Conservation (phyloP, 2,329 filamentous ascomycete genomes). For the Aspergillaceae sp. region DNA sequence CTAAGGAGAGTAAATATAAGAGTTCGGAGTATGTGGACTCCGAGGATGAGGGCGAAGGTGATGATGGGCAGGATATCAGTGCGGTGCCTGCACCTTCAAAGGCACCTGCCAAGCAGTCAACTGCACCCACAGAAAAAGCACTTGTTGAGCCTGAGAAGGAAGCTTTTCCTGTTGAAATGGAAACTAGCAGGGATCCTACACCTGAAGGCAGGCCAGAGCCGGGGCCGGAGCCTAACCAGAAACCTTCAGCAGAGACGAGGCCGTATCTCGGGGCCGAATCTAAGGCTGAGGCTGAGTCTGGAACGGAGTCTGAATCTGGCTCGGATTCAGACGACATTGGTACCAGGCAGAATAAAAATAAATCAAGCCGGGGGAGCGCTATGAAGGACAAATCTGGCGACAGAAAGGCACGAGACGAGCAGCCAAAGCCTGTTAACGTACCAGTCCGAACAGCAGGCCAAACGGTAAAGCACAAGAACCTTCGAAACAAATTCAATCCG, state of each 20-base stretch:
- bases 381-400: no score
- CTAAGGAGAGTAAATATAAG: conserved; percentile 2
- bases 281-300: background rate
- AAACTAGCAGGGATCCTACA: background rate
- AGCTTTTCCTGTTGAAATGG: background rate
- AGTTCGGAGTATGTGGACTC: conserved; percentile 8
- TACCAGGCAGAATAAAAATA: no score
- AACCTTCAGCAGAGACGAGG: no score
- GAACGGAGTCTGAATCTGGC: background rate
- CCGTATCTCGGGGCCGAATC: background rate
- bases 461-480: no score
- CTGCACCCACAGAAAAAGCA: background rate
- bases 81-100: background rate
- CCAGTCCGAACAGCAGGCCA: no score
- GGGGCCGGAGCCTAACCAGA: background rate
- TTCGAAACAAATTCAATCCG: no score
- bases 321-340: no score
- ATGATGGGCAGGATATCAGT: conserved; percentile 1
- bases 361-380: no score
- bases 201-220: background rate
- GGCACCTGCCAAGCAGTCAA: background rate
- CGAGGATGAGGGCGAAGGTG: conserved; percentile 4
- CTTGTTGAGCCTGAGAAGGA: background rate
- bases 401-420: no score
- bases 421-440: no score